phyloP scores from a whole-genome alignment of 2,329 filamentous ascomycete genomes.

The Pseudocercospora pini-densiflorae region DNA sequence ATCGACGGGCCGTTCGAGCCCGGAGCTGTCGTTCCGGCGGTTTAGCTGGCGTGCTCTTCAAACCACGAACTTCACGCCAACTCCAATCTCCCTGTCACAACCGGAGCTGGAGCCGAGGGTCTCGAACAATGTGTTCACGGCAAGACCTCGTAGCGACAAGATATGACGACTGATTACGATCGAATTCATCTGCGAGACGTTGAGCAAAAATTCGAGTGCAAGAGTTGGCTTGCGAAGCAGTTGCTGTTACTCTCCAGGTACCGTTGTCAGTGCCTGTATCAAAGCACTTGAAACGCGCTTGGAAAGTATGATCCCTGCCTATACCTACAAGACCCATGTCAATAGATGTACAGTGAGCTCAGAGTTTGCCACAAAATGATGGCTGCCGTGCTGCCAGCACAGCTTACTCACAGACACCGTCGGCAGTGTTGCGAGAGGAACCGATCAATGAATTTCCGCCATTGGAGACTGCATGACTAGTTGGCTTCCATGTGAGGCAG shows the following conservation, averaged over 20 bases:
- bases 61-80: conserved; percentile 10
- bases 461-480: conserved; percentile 5
- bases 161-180: not conserved
- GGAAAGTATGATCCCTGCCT: conserved; percentile 15
- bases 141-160: not conserved
- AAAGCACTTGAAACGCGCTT: conserved; percentile 26
- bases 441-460: conserved; percentile 4
- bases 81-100: conserved; percentile 1
- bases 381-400: conserved; percentile 22
- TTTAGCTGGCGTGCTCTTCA: not conserved
- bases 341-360: conserved; percentile 13
- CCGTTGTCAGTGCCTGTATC: conserved; percentile 26
- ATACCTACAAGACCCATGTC: conserved; percentile 21
- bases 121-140: not conserved
- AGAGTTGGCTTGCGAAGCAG: not conserved
- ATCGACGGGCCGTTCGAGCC: not conserved
- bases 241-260: conserved; percentile 17
- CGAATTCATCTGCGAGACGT: not conserved
- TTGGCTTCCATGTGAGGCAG: conserved; percentile 11
- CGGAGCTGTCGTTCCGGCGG: conserved; percentile 4
- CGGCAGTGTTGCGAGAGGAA: conserved; percentile 6
- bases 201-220: not conserved
- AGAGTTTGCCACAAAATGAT: conserved; percentile 21
- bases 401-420: conserved; percentile 13
- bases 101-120: conserved; percentile 8